A percentile compares a stretch with the other conserved stretches of the same genome.
Conservation (phyloP, 805 yeast genomes). For the Sporopachydermia lactativora region DNA sequence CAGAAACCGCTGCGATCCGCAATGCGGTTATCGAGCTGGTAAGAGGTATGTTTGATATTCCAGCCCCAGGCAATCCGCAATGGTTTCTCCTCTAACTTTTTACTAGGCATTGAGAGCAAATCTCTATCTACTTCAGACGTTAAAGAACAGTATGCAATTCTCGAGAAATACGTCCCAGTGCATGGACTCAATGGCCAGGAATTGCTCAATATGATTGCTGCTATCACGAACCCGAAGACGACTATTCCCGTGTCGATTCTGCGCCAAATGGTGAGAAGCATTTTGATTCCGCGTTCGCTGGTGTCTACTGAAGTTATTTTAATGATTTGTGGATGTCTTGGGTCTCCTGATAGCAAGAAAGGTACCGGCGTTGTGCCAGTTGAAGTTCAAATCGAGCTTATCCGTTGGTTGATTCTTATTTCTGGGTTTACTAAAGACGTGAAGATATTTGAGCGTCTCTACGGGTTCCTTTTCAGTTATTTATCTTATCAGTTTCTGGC, state of each 20-base stretch:
- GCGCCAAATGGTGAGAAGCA: slow-evolving; percentile 6
- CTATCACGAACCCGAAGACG: background rate
- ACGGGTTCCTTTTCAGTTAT: slow-evolving; percentile 10
- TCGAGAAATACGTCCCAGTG: background rate
- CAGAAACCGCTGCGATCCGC: background rate
- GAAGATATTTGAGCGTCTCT: slow-evolving; percentile 6
- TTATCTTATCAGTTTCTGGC: slow-evolving; percentile 10
- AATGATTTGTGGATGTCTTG: slow-evolving; percentile 18
- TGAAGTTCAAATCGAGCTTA: slow-evolving; percentile 9
- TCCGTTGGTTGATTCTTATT: slow-evolving; percentile 10
- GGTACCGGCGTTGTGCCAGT: slow-evolving; percentile 1
- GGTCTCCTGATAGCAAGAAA: slow-evolving; percentile 12
- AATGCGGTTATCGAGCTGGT: slow-evolving; percentile 1
- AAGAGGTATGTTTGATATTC: background rate
- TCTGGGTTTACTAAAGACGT: slow-evolving; percentile 10
- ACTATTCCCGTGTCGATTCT: slow-evolving; percentile 4
- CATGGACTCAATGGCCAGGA: slow-evolving; percentile 1
- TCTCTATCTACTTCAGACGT: background rate
- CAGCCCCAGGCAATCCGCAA: background rate
- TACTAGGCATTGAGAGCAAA: background rate
- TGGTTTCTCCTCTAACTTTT: background rate
- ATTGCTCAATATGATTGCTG: slow-evolving; percentile 1
- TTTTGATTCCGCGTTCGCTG: slow-evolving; percentile 9
- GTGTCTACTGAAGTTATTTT: slow-evolving; percentile 16
- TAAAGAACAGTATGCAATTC: background rate